Evolutionary conservation across 164 flowering plant genomes (phyloP).

Genomic region (Magnolia kwangsiensis): DNA sequence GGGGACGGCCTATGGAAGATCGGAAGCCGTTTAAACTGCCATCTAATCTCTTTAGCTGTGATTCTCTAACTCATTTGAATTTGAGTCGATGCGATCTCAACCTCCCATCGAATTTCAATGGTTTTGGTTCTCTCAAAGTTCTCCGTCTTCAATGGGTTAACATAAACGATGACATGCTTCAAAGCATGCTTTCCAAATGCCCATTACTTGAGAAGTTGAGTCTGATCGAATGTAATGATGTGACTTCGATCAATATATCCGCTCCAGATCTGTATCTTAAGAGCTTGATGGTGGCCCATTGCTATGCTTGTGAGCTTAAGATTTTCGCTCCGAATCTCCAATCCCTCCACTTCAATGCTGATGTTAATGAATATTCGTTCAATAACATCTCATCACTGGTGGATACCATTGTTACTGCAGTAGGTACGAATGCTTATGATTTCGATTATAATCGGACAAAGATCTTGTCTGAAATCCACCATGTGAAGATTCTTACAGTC

Average conservation of each 20-base stretch:
- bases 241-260: slow-evolving; percentile 5
- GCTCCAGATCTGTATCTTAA: slow-evolving; percentile 5
- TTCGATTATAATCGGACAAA: background rate
- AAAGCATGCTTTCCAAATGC: slow-evolving; percentile 1
- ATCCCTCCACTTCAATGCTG: slow-evolving; percentile 6
- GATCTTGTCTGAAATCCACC: background rate
- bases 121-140: slow-evolving; percentile 9
- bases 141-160: slow-evolving; percentile 4
- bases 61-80: slow-evolving; percentile 7
- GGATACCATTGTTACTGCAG: background rate
- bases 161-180: slow-evolving; percentile 2
- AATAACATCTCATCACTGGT: background rate
- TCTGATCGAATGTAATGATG: background rate
- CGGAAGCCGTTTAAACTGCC: background rate
- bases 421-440: background rate
- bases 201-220: slow-evolving; percentile 4
- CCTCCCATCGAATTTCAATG: slow-evolving; percentile 8
- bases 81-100: slow-evolving; percentile 2
- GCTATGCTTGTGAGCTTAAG: background rate
- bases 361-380: background rate
- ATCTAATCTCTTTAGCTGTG: background rate
- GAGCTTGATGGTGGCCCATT: slow-evolving; percentile 7
- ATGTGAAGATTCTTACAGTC: slow-evolving; percentile 5
- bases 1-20: background rate
- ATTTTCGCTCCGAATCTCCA: slow-evolving; percentile 8